Conservation (phyloP, 1,284 basidiomycete species). For the Bjerkandera adusta region DNA sequence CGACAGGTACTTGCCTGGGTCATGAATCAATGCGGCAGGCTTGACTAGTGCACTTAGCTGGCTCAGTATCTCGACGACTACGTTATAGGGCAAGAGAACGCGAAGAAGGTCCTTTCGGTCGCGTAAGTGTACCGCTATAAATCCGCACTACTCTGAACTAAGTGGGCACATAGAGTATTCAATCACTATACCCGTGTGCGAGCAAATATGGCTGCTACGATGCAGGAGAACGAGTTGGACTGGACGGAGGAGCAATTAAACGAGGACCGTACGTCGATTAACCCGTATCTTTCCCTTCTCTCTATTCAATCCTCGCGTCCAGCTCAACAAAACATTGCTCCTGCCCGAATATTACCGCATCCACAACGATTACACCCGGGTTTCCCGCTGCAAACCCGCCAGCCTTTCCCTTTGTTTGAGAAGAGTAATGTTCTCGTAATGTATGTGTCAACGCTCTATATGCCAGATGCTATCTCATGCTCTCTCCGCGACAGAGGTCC, state of each 20-base stretch:
- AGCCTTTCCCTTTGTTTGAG: constrained; percentile 67
- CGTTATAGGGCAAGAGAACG: constrained; percentile 89
- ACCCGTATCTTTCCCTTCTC: constrained; percentile 1
- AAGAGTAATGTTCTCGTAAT: constrained; percentile 93
- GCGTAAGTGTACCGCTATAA: constrained; percentile 26
- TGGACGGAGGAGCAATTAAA: constrained; percentile 22
- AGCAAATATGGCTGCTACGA: constrained; percentile 54
- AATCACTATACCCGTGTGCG: constrained; percentile 88
- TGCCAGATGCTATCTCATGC: constrained; percentile 17
- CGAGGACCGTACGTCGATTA: constrained; percentile 22
- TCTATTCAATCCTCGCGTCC: neutral
- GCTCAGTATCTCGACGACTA: constrained; percentile 87
- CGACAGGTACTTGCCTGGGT: constrained; percentile 49
- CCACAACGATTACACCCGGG: constrained; percentile 37
- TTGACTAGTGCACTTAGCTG: constrained; percentile 47
- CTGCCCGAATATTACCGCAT: constrained; percentile 58
- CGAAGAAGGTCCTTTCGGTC: constrained; percentile 89
- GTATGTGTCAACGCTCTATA: constrained; percentile 40
- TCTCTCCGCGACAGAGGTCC: constrained; percentile 55
- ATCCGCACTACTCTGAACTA: constrained; percentile 3
- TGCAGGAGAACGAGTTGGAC: constrained; percentile 37
- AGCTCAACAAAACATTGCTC: constrained; percentile 39
- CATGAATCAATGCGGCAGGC: neutral
- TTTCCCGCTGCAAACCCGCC: constrained; percentile 40
- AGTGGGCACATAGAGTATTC: constrained; percentile 62